Evolutionary conservation across 2,329 filamentous ascomycete species (phyloP).

Genomic region (Xylaria arbuscula): DNA sequence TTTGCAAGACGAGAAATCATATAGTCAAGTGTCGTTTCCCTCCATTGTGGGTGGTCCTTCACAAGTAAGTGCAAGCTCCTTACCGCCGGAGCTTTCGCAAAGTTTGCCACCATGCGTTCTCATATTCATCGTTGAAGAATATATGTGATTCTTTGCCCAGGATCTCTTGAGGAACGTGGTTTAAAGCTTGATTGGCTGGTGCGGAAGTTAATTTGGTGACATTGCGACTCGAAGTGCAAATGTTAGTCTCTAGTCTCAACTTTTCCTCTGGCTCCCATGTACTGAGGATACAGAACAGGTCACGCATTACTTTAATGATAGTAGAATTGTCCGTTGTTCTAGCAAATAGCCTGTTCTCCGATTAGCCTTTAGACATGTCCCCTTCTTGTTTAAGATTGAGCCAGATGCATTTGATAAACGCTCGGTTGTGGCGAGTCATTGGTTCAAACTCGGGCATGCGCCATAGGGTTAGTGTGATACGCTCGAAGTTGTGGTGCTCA

Average conservation of each 20-base stretch:
- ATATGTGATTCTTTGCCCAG: constrained; percentile 35
- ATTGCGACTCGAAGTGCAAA: constrained; percentile 49
- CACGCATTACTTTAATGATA: constrained; percentile 24
- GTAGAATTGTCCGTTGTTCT: constrained; percentile 15
- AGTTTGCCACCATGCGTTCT: constrained; percentile 44
- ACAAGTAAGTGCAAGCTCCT: constrained; percentile 51
- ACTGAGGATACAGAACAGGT: constrained; percentile 47
- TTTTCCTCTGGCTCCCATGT: constrained; percentile 45
- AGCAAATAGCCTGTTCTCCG: neutral
- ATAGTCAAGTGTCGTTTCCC: constrained; percentile 45
- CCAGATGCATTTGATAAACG: constrained; percentile 1
- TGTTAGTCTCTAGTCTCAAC: constrained; percentile 49
- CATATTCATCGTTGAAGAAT: too few relatives aligned
- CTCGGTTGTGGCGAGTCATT: constrained; percentile 8
- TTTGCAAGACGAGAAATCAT: constrained; percentile 52
- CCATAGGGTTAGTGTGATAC: constrained; percentile 1
- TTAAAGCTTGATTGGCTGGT: constrained; percentile 45
- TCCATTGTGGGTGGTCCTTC: too few relatives aligned
- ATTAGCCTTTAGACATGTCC: neutral
- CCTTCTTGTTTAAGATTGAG: neutral
- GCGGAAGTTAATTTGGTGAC: constrained; percentile 40
- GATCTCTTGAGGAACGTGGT: constrained; percentile 40
- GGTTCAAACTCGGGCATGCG: constrained; percentile 2
- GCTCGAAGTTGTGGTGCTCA: constrained; percentile 9
- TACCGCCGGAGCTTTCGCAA: constrained; percentile 51